Conservation (phyloP, 2,329 filamentous ascomycete genomes). For the Simplicillium aogashimaense region DNA sequence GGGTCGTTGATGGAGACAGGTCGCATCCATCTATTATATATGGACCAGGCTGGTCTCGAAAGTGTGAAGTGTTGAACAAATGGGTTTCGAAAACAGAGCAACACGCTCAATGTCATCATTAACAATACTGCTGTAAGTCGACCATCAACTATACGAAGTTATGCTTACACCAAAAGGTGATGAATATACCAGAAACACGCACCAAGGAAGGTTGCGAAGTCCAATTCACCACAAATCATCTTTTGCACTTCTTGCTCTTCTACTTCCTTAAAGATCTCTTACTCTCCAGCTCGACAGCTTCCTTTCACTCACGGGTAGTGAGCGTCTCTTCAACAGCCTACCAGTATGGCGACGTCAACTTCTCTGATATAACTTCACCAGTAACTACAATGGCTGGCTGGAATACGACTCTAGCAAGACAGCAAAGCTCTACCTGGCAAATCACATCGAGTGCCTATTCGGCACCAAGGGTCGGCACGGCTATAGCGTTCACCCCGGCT, state of each 20-base stretch:
- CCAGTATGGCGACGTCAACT: neutral
- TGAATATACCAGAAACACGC: slow-evolving; percentile 22
- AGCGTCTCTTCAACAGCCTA: slow-evolving; percentile 24
- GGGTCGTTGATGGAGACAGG: slow-evolving; percentile 8
- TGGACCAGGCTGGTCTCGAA: slow-evolving; percentile 20
- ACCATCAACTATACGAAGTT: no score
- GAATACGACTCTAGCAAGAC: slow-evolving; percentile 36
- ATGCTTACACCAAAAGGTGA: slow-evolving; percentile 7
- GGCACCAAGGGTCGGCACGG: slow-evolving; percentile 28
- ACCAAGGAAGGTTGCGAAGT: slow-evolving; percentile 30
- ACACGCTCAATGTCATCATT: slow-evolving; percentile 11
- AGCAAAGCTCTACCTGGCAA: slow-evolving; percentile 37
- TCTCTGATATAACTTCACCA: slow-evolving; percentile 4
- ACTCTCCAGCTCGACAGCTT: slow-evolving; percentile 18
- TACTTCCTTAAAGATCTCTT: slow-evolving; percentile 33
- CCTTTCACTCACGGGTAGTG: slow-evolving; percentile 21
- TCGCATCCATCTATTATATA: slow-evolving; percentile 19
- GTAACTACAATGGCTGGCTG: slow-evolving; percentile 1
- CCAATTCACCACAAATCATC: slow-evolving; percentile 33
- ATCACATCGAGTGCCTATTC: slow-evolving; percentile 36
- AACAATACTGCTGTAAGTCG: slow-evolving; percentile 13
- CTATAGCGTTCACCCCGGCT: slow-evolving; percentile 27
- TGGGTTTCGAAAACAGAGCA: slow-evolving; percentile 5
- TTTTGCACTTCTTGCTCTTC: slow-evolving; percentile 36
- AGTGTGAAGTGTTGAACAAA: slow-evolving; percentile 16